A percentile compares a stretch with the other conserved stretches of the same genome.
Conservation (phyloP, 176 grass and related monocot genomes). For the Phoenix dactylifera region DNA sequence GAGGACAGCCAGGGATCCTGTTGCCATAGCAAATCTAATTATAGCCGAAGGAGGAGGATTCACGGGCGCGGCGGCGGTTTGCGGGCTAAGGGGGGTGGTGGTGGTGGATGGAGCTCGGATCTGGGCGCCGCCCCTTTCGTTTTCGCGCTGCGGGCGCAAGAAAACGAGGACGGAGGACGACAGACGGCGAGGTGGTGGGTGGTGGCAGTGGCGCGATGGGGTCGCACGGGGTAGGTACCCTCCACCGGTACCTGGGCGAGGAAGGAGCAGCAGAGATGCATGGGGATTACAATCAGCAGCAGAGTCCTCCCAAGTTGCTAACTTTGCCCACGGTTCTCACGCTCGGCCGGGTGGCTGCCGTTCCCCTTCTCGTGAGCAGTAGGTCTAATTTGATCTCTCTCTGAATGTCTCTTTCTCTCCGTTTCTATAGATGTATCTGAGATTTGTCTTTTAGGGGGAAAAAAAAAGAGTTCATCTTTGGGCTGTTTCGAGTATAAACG, state of each 20-base stretch:
- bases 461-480: too few relatives aligned
- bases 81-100: neutral
- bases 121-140: neutral
- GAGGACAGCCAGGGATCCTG: too few relatives aligned
- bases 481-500: too few relatives aligned
- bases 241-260: too few relatives aligned
- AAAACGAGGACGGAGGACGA: neutral
- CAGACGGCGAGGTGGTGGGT: conserved; percentile 24
- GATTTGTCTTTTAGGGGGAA: too few relatives aligned
- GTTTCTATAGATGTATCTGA: too few relatives aligned
- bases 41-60: too few relatives aligned
- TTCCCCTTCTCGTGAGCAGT: conserved; percentile 88
- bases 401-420: too few relatives aligned
- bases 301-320: conserved; percentile 33
- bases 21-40: too few relatives aligned
- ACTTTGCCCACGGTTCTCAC: conserved; percentile 91
- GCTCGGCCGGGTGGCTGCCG: conserved; percentile 76
- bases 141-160: neutral
- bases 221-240: too few relatives aligned
- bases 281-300: conserved; percentile 24
- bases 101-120: conserved; percentile 11
- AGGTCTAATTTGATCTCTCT: conserved; percentile 12
- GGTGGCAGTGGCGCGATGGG: conserved; percentile 12
- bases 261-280: conserved; percentile 28
- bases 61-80: too few relatives aligned